A percentile compares a stretch with the other conserved stretches of the same genome.
Conservation (phyloP, 345 rosid species). For the Eucalyptus tenuipes region DNA sequence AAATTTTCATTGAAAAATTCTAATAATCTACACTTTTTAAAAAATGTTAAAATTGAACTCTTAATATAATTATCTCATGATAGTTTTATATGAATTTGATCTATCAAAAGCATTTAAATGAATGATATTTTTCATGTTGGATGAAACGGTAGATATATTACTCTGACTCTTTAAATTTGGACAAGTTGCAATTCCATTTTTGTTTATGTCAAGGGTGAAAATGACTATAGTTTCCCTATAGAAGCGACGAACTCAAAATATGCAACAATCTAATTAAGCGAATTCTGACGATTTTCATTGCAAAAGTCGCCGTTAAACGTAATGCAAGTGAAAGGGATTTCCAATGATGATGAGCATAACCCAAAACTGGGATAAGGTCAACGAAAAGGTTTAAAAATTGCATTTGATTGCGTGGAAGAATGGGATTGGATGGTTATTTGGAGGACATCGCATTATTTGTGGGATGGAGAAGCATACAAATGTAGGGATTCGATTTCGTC, state of each 20-base stretch:
- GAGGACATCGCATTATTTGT: not conserved
- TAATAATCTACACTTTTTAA: no score
- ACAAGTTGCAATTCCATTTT: not conserved
- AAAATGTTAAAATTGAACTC: no score
- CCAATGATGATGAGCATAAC: not conserved
- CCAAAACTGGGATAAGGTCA: not conserved
- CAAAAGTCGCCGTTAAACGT: not conserved
- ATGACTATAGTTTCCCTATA: accelerated
- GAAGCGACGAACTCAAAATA: not conserved
- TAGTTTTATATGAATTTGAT: accelerated
- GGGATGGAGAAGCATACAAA: no score
- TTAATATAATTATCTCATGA: no score
- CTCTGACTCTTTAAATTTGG: not conserved
- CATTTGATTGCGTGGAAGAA: not conserved
- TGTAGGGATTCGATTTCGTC: no score
- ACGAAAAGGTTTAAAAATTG: not conserved
- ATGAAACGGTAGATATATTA: not conserved
- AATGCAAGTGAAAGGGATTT: not conserved
- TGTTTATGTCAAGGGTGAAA: not conserved
- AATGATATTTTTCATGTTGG: accelerated
- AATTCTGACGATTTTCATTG: not conserved
- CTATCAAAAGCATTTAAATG: accelerated
- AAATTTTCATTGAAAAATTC: no score
- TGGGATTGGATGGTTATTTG: not conserved
- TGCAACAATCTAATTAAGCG: not conserved